Base-by-base conservation (phyloP, 257 asterid genomes). In the Capsicum chinense region DNA sequence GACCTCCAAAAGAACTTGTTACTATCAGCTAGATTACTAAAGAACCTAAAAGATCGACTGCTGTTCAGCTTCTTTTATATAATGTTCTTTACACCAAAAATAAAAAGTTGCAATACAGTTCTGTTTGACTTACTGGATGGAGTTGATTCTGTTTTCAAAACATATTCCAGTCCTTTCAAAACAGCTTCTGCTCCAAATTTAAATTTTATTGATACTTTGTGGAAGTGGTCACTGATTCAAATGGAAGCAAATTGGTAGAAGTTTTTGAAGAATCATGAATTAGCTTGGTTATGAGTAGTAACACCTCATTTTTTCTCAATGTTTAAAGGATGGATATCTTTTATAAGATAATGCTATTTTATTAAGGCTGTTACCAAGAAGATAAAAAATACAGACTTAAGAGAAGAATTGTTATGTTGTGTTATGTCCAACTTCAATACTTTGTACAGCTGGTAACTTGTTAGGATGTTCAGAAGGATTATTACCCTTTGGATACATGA, bases 231-330 rank as follows among this genome's bases (percentile, higher is more conserved):
- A 48, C 42, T 73, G 42, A 48, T 73, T 73, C 80, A 48, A 21
- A 73, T 48, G 80, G 17, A 48, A 47, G 12, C 11, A 47, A 47
- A n/a, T 1, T 10, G 5, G 35, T 47, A 47, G 0, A 71, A 5
- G 57, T 11, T 47, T 73, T 73, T 73, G 80, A 48, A 47, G 80
- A 73, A 73, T 47, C 80, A 10, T 11, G 79, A 71, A 47, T 48
- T 47, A 19, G 59, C 80, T 48, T 73, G 59, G 39, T 73, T 47
- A n/a, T 19, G 80, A 47, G 19, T 73, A 47, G 80, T 47, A 73
- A 47, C 33, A 73, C 9, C 9, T 19, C 16, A 73, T 73, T 48
- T 19, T 10, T n/a, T 26, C 17, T 73, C 59, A n/a, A 11, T 2
- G 17, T 59, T 48, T 54, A 73, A 11, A 52, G 57, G 59, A 73